Evolutionary conservation across 257 asterid genomes (phyloP), one percentile per base, ranked within the genome.

Genomic region (Gentiana dahurica): DNA sequence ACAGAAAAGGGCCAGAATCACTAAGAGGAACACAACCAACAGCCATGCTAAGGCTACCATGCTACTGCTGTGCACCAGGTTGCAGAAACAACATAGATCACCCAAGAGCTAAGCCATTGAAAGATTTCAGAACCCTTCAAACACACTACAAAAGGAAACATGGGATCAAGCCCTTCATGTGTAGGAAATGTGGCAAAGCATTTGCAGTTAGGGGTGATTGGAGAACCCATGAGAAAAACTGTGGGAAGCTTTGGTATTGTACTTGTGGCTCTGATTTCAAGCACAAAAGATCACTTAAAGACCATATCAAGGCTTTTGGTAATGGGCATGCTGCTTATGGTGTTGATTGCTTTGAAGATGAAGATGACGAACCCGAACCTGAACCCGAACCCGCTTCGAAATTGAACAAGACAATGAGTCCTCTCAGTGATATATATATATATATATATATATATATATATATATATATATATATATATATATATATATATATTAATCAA

Each of bases 121-220:
- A 76, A 55, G 81, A 76, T 63, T 76, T 76, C 61, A 65, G 78
- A 58, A 76, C 81, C 32, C 81, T 76, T 12, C 81, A 76, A 24
- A 76, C 81, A 4, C 81, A 76, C 32, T 76, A 76, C 66, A 76
- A 72, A 51, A 65, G 81, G 33, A 76, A 76, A 35, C 81, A 76
- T 54, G 81, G 81, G 10, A 72, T 72, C 57, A 76, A 76, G 43
- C 78, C 78, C 5, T 76, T 76, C 62, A 72, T 62, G 78, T 76
- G 81, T 56, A 66, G 81, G 52, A 76, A 76, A 61, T 76, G 81
- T 50, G 81, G 78, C 0, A 76, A 76, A 53, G 78, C 81, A 2
- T 76, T 76, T 46, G 81, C 81, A 11, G 81, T 76, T 4, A 69
- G 81, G 36, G 81, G 81, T n/a, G 81, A 76, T 13, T 76, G 81